Percentiles rank a stretch among this genome's conserved stretches.
These are phyloP conservation scores for Yarrowia yakushimensis DNA, from an alignment of 805 yeast species.

Conservation along the genomic window DNA sequence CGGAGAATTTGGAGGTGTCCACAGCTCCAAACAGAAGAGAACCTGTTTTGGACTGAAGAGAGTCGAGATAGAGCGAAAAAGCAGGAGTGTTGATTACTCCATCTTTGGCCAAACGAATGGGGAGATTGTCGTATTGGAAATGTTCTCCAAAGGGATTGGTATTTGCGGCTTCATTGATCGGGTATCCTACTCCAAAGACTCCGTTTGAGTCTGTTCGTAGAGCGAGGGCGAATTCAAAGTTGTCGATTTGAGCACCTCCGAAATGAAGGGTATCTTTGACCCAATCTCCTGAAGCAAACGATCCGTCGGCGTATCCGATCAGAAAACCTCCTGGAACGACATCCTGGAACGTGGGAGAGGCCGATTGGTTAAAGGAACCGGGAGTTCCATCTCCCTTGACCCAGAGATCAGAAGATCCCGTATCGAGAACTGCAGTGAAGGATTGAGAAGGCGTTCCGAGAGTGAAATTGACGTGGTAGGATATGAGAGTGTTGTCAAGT, in stretches of 20 bases:
- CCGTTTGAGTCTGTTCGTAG: background rate
- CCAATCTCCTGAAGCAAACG: too few species aligned
- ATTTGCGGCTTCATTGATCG: background rate
- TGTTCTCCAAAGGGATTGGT: background rate
- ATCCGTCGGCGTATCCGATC: too few species aligned
- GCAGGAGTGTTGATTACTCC: slow-evolving; percentile 43
- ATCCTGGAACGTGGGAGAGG: too few species aligned
- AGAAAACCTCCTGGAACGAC: too few species aligned
- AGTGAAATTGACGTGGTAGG: too few species aligned
- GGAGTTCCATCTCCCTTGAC: too few species aligned
- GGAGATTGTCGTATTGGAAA: slow-evolving; percentile 34
- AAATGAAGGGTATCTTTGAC: slow-evolving; percentile 58
- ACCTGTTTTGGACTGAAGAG: slow-evolving; percentile 40
- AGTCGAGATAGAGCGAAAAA: slow-evolving; percentile 50
- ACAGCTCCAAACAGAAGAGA: slow-evolving; percentile 62
- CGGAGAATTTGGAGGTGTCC: slow-evolving; percentile 56
- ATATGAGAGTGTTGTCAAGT: too few species aligned
- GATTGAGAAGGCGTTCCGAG: too few species aligned
- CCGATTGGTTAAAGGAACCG: too few species aligned
- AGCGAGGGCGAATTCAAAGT: slow-evolving; percentile 27
- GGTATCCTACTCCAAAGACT: slow-evolving; percentile 30
- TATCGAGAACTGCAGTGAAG: too few species aligned
- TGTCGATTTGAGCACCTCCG: slow-evolving; percentile 45
- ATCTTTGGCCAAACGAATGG: slow-evolving; percentile 37
- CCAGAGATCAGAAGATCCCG: too few species aligned